Base-by-base conservation (phyloP, 352 stramenopile genomes). In the Saprolegnia diclina region DNA sequence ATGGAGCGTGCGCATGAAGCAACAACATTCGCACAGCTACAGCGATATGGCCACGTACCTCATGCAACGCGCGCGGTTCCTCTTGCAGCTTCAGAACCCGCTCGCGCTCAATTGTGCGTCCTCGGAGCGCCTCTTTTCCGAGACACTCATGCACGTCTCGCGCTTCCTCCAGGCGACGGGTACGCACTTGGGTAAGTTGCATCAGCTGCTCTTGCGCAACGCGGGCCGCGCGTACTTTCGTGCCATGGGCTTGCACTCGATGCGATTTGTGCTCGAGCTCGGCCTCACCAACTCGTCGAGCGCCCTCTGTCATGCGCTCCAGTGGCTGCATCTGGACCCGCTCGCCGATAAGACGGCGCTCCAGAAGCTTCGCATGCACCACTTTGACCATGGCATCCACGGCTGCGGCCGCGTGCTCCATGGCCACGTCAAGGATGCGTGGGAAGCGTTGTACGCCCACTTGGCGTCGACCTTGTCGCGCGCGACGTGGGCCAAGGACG, bases 1-100 rank as follows among this genome's bases (percentile, higher is more conserved):
- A 65, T 96, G 88, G 88, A 87, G 80, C 24, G 92, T 96, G 56
- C 82, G 88, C 38, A 83, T 85, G 14, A 96, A 96, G 64, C 93
- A 96, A 56, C 90, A 85, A 21, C 92, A 91, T 78, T 85, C 84
- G 5, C 93, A 82, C 18, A 91, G 85, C 0, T 96, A 96, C 57
- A 76, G 79, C 18, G 76, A 92, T 18, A 73, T 96, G 14, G 88
- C 88, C 11, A 84, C 78, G 26, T 70, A 92, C 37, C 79, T 96
- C 7, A 91, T 94, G 65, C 78, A 81, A 16, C 95, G 94, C 62
- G 88, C 87, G 4, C 78, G 92, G 24, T 96, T 96, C 65, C 70
- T 96, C 56, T 74, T 96, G 0, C 77, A 79, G 18, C 85, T 96
- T 44, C 82, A 14, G 42, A 94, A 64, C 88, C 87, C 14, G 75